Evolutionary conservation across 1,139 yeast genomes (phyloP).

Genomic region (Yamadazyma songkhlaensis): DNA sequence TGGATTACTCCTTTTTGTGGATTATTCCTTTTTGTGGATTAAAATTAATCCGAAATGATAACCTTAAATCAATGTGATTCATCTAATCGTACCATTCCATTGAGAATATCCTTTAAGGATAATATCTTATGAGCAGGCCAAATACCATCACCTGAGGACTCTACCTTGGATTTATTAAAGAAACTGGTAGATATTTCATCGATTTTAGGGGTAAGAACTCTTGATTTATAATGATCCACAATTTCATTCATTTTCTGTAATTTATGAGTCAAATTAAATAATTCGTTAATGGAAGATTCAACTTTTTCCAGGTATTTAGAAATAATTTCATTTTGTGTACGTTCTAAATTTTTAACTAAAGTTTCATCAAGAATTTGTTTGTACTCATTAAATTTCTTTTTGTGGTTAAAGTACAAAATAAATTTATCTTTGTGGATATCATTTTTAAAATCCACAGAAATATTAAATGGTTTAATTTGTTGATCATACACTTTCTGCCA

Average conservation of each 20-base stretch:
- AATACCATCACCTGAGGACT: conserved; percentile 9
- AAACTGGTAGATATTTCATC: conserved; percentile 19
- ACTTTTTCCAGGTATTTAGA: conserved; percentile 15
- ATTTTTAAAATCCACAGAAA: conserved; percentile 14
- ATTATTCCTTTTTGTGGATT: too few relatives aligned
- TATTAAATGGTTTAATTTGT: conserved; percentile 19
- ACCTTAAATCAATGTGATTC: too few relatives aligned
- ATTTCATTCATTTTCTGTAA: conserved; percentile 21
- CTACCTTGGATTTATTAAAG: conserved; percentile 16
- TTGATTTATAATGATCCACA: conserved; percentile 16
- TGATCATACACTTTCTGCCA: conserved; percentile 42
- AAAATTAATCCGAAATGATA: too few relatives aligned
- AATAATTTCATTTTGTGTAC: conserved; percentile 9
- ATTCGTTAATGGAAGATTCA: conserved; percentile 22
- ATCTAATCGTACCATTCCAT: conserved; percentile 20
- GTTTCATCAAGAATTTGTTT: conserved; percentile 6
- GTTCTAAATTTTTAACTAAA: conserved; percentile 6
- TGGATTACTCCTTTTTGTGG: too few relatives aligned
- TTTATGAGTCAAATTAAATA: conserved; percentile 22
- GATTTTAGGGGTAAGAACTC: conserved; percentile 17
- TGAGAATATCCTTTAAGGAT: conserved; percentile 19
- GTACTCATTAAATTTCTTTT: background rate
- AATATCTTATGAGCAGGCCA: conserved; percentile 18
- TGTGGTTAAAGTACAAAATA: conserved; percentile 12
- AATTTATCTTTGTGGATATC: conserved; percentile 10